Percentiles rank a stretch among this genome's conserved stretches.
phyloP scores from a whole-genome alignment of 2,329 filamentous ascomycete genomes.

The Pseudopyrenochaeta lycopersici region DNA sequence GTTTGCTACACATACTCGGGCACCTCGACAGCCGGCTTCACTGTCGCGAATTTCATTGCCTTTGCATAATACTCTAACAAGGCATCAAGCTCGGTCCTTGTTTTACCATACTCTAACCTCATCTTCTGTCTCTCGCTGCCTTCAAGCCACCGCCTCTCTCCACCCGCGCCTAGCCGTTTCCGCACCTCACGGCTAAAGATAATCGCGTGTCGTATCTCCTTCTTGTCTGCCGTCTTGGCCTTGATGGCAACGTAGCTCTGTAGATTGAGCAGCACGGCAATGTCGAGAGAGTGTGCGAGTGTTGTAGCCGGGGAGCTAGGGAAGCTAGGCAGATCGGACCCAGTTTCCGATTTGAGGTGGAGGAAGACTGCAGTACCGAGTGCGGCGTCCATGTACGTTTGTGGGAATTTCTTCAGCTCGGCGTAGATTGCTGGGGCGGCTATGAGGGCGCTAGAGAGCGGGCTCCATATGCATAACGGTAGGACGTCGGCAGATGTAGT shows the following conservation, averaged over 20 bases:
- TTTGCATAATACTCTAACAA: conserved; percentile 36
- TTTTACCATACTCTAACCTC: conserved; percentile 22
- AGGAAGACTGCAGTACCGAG: conserved; percentile 22
- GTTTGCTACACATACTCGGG: conserved; percentile 24
- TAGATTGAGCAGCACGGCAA: conserved; percentile 36
- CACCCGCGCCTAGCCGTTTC: conserved; percentile 24
- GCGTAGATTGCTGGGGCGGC: conserved; percentile 25
- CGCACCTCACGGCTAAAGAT: conserved; percentile 33
- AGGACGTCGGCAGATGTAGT: neutral
- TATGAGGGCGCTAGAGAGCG: conserved; percentile 28
- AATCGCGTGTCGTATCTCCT: conserved; percentile 29
- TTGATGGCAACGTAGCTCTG: conserved; percentile 28
- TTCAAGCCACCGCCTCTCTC: conserved; percentile 27
- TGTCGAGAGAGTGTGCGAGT: conserved; percentile 24
- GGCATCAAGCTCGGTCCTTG: conserved; percentile 19
- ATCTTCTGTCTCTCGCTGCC: conserved; percentile 15
- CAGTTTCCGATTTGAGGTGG: conserved; percentile 12
- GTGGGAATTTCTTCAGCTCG: conserved; percentile 23
- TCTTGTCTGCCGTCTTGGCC: conserved; percentile 27
- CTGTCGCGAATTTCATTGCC: conserved; percentile 29
- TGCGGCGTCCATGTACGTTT: conserved; percentile 31
- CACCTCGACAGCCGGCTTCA: conserved; percentile 24
- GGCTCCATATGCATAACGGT: conserved; percentile 26
- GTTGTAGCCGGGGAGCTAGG: neutral
- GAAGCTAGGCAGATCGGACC: conserved; percentile 19